phyloP scores from a whole-genome alignment of 2,329 filamentous ascomycete genomes.

The Ophiostoma pallidulum region DNA sequence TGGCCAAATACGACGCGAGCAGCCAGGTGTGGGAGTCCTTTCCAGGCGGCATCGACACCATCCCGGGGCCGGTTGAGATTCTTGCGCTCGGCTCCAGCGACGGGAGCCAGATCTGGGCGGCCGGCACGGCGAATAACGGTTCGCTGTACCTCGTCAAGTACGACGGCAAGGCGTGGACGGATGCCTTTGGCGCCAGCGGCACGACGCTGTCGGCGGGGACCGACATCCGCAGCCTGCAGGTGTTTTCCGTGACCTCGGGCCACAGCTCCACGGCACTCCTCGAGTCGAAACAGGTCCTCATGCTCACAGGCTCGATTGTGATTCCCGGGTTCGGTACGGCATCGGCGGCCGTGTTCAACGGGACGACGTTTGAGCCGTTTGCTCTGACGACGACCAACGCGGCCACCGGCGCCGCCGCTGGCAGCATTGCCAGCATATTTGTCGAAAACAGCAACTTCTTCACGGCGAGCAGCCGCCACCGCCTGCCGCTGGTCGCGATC shows the following conservation, averaged over 20 bases:
- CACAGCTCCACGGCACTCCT: slow-evolving; percentile 60
- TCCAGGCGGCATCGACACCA: slow-evolving; percentile 43
- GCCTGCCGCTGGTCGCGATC: slow-evolving; percentile 64
- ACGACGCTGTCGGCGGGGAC: slow-evolving; percentile 56
- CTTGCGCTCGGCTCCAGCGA: slow-evolving; percentile 66
- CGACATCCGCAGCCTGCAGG: slow-evolving; percentile 67
- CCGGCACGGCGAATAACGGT: slow-evolving; percentile 56
- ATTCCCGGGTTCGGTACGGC: slow-evolving; percentile 69
- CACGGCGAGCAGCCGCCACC: slow-evolving; percentile 37
- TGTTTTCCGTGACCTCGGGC: slow-evolving; percentile 60
- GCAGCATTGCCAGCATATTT: slow-evolving; percentile 74
- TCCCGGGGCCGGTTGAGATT: slow-evolving; percentile 73
- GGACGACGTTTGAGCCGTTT: slow-evolving; percentile 68
- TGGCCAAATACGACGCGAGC: slow-evolving; percentile 65
- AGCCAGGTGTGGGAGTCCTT: slow-evolving; percentile 57
- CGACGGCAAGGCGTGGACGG: slow-evolving; percentile 58
- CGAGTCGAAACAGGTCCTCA: slow-evolving; percentile 57
- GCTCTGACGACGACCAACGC: slow-evolving; percentile 57
- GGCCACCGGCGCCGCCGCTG: slow-evolving; percentile 47
- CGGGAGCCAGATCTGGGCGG: slow-evolving; percentile 68
- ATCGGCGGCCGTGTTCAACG: slow-evolving; percentile 82
- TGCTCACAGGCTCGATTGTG: slow-evolving; percentile 76
- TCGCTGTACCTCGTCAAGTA: slow-evolving; percentile 75
- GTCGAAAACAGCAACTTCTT: slow-evolving; percentile 75
- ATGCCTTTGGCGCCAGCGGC: slow-evolving; percentile 40